phyloP scores from a whole-genome alignment of 2,329 filamentous ascomycete species.

The Tricladium varicosporioides region DNA sequence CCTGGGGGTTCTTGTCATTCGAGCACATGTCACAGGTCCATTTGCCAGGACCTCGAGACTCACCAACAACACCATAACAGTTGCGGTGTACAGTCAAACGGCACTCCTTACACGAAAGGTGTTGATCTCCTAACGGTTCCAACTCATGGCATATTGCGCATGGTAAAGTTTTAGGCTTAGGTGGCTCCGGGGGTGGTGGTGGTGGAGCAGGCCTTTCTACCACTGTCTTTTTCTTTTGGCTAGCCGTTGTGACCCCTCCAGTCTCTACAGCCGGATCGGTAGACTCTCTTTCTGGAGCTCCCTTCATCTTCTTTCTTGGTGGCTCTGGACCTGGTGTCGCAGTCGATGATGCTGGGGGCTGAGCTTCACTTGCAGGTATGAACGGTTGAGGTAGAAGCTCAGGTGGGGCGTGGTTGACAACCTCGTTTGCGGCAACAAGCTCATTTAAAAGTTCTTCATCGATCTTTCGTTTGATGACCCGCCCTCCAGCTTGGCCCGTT shows the following conservation, averaged over 20 bases:
- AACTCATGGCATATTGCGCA: conserved; percentile 81
- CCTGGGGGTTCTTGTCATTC: conserved; percentile 87
- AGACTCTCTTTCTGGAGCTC: conserved; percentile 46
- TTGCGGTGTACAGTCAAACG: conserved; percentile 85
- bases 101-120: conserved; percentile 81
- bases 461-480: conserved; percentile 82
- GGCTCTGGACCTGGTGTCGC: conserved; percentile 45
- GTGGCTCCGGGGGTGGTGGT: conserved; percentile 71
- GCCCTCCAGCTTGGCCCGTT: conserved; percentile 73
- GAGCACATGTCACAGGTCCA: conserved; percentile 96
- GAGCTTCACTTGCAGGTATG: conserved; percentile 24
- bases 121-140: conserved; percentile 68
- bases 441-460: conserved; percentile 89
- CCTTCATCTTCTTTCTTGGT: conserved; percentile 65
- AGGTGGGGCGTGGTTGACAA: conserved; percentile 45
- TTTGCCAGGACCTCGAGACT: conserved; percentile 65
- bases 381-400: conserved; percentile 32
- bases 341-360: conserved; percentile 21
- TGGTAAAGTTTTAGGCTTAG: conserved; percentile 74
- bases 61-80: conserved; percentile 83
- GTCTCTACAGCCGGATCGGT: conserved; percentile 40
- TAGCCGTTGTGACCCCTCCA: conserved; percentile 25
- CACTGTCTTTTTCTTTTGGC: conserved; percentile 45
- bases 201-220: conserved; percentile 63
- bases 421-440: conserved; percentile 62